Base-by-base conservation (phyloP, 1,284 basidiomycete species). In the Farysia itapuensis region DNA sequence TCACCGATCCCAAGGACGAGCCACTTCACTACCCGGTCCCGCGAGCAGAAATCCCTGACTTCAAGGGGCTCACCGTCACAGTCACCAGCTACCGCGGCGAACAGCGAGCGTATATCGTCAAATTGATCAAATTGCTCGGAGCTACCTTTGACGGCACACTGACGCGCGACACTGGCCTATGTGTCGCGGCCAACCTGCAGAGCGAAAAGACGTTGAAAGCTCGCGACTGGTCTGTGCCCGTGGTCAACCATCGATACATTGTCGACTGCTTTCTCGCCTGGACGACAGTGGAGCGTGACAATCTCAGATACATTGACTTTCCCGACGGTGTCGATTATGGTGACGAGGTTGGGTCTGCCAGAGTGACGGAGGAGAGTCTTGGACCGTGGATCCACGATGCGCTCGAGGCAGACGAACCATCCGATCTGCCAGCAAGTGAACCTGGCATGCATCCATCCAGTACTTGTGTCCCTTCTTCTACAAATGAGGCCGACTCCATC, bases 181-280 rank as follows among this genome's bases (percentile, higher is more conserved):
- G 92, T 24, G 82, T 94, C 20, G 88, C 89, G 0, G 87, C 89
- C n/a, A 85, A 82, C 86, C 90, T 78, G 63, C 78, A 79, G 1
- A 88, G 88, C n/a, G 82, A 82, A 4, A 91, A 91, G 78, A 84
- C 87, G 0, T 77, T 79, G 6, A 87, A 86, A 68, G 89, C 89
- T 0, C 79, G 80, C 8, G 80, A 84, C 0, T 93, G 90, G 90
- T 83, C 82, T 1, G 87, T 93, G 48, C 86, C 89, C 0, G 80
- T 92, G 46, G 86, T 93, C 12, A 92, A 91, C 63, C 91, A 94
- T 67, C 81, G 83, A 0, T 94, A 90, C 88, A 81, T 94, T 5
- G 90, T 93, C 72, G 88, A 90, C 56, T 92, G 88, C 74, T 88
- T 90, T 67, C 38, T 61, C 11, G 58, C 51, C 14, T 61, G 58